These are phyloP conservation scores for Blastomyces emzantsi DNA, from an alignment of 2,329 filamentous ascomycete species.

Conservation along the genomic window DNA sequence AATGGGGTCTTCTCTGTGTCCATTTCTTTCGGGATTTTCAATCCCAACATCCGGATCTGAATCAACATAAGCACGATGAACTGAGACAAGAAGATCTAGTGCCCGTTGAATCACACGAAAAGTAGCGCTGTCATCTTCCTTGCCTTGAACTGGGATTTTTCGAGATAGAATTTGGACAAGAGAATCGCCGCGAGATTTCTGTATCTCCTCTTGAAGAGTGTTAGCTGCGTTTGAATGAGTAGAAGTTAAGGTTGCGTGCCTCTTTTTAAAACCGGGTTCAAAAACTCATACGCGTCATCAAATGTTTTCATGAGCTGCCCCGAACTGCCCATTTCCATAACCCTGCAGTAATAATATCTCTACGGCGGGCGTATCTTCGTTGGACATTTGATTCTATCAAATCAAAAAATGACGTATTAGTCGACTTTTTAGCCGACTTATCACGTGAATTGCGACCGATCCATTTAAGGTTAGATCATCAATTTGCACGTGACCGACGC, in stretches of 20 bases:
- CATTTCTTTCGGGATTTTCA: neutral
- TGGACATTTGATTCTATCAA: no score
- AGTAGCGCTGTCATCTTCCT: slow-evolving; percentile 20
- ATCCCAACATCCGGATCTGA: slow-evolving; percentile 2
- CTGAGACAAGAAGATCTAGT: slow-evolving; percentile 26
- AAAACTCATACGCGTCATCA: slow-evolving; percentile 27
- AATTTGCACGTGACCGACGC: neutral
- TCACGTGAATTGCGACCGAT: slow-evolving; percentile 1
- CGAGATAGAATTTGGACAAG: slow-evolving; percentile 28
- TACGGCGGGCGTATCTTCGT: slow-evolving; percentile 6
- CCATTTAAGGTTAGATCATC: neutral
- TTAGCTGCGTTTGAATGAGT: slow-evolving; percentile 23
- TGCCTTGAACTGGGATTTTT: slow-evolving; percentile 9
- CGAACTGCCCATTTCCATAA: slow-evolving; percentile 24
- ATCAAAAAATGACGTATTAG: neutral
- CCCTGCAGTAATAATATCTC: slow-evolving; percentile 1
- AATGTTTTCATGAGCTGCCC: slow-evolving; percentile 25
- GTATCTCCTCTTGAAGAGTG: slow-evolving; percentile 30
- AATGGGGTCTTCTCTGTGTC: slow-evolving; percentile 22
- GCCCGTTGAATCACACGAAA: slow-evolving; percentile 26
- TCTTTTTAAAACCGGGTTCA: slow-evolving; percentile 34
- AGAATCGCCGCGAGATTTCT: slow-evolving; percentile 28
- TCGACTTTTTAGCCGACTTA: neutral
- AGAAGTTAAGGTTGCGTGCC: slow-evolving; percentile 26
- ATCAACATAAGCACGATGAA: slow-evolving; percentile 29